These are phyloP conservation scores for Macadamia integrifolia DNA, from an alignment of 164 flowering plant genomes.

Conservation along the genomic window DNA sequence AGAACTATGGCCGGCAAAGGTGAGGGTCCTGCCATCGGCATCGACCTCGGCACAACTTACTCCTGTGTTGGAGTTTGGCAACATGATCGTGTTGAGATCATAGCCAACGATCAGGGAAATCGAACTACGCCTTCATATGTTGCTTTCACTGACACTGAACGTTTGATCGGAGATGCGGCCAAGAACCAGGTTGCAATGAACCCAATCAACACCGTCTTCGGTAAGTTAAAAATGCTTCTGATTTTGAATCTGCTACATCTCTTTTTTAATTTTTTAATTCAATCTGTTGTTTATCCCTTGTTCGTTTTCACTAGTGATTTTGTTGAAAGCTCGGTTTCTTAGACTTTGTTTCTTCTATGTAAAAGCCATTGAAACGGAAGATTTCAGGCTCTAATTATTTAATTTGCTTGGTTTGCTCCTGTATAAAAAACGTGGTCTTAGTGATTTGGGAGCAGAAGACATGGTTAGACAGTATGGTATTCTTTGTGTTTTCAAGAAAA, in stretches of 20 bases:
- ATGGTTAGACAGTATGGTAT: too few species aligned
- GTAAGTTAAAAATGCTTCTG: slow-evolving; percentile 4
- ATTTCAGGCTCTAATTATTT: too few species aligned
- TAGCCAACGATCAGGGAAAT: slow-evolving; percentile 28
- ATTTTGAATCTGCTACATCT: neutral
- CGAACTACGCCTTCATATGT: slow-evolving; percentile 15
- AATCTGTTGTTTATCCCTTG: neutral
- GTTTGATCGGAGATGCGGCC: slow-evolving; percentile 22
- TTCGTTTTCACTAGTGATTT: neutral
- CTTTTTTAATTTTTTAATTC: neutral
- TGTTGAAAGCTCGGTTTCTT: neutral
- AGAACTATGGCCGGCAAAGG: too few species aligned
- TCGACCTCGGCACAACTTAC: too few species aligned
- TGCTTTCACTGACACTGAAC: slow-evolving; percentile 30
- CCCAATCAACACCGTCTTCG: too few species aligned
- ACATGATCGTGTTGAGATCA: too few species aligned
- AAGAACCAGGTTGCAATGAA: slow-evolving; percentile 31
- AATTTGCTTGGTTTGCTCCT: too few species aligned
- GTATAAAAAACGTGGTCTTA: too few species aligned
- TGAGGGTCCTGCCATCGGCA: too few species aligned
- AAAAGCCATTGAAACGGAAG: slow-evolving; percentile 2
- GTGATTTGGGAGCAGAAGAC: too few species aligned
- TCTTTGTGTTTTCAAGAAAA: too few species aligned
- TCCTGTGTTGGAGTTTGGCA: too few species aligned
- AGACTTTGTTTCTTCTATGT: neutral